Evolutionary conservation across 192 early-diverging fungal genomes (phyloP).

Genomic region (Borealophlyctis nickersoniae): DNA sequence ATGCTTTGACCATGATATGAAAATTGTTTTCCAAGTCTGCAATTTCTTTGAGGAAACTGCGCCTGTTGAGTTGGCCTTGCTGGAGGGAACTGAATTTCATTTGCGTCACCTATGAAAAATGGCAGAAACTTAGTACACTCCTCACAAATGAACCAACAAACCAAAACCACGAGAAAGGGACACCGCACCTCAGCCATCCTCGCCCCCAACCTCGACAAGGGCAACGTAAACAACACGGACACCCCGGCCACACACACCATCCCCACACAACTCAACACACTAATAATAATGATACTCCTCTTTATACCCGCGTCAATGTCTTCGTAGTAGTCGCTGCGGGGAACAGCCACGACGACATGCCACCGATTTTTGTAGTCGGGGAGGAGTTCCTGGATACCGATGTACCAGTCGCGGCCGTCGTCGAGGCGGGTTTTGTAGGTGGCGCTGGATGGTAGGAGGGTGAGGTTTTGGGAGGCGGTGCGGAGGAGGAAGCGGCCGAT

Average conservation of each 20-base stretch:
- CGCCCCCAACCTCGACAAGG: not conserved
- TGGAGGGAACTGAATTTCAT: slow-evolving; percentile 9
- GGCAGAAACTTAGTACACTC: too few species aligned
- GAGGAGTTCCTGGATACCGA: slow-evolving; percentile 2
- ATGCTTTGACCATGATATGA: slow-evolving; percentile 18
- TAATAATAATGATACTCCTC: slow-evolving; percentile 4
- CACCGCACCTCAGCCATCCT: slow-evolving; percentile 17
- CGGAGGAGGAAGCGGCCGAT: slow-evolving; percentile 7
- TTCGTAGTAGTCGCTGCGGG: slow-evolving; percentile 9
- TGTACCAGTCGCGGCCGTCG: not conserved
- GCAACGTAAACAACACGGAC: slow-evolving; percentile 7
- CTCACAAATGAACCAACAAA: too few species aligned
- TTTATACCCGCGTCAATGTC: slow-evolving; percentile 1
- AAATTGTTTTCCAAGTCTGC: slow-evolving; percentile 5
- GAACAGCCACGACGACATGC: slow-evolving; percentile 12
- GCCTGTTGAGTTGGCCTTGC: not conserved
- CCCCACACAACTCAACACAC: not conserved
- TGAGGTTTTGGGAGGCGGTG: not conserved
- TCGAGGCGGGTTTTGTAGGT: slow-evolving; percentile 6
- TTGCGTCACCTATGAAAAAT: too few species aligned
- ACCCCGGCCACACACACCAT: not conserved
- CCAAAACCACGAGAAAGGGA: too few species aligned
- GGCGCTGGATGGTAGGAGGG: too few species aligned
- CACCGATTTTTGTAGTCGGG: not conserved
- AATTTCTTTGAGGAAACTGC: slow-evolving; percentile 5